Conservation (phyloP, 2,329 filamentous ascomycete genomes). For the Phialophora macrospora region DNA sequence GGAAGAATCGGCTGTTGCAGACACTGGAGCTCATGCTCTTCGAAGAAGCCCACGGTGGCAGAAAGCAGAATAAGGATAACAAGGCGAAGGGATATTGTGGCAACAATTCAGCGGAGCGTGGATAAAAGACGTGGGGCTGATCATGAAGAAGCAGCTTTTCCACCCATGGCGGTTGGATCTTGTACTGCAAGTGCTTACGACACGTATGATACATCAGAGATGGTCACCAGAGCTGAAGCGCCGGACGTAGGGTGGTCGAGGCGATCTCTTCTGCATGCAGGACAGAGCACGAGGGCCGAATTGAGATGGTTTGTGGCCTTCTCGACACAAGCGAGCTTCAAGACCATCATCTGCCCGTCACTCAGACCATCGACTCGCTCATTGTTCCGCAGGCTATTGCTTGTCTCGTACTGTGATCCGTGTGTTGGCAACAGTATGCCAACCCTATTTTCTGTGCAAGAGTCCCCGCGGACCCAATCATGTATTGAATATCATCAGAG, state of each 20-base stretch:
- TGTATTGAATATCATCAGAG: background rate
- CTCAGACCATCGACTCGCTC: background rate
- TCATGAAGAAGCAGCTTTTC: background rate
- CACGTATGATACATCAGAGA: slow-evolving; percentile 19
- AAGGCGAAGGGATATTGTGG: background rate
- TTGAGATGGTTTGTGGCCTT: background rate
- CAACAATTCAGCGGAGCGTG: background rate
- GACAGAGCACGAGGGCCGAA: background rate
- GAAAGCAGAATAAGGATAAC: slow-evolving; percentile 16
- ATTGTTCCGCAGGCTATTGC: background rate
- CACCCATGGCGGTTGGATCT: background rate
- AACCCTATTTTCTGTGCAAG: background rate
- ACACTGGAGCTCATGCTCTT: slow-evolving; percentile 11
- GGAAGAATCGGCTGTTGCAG: slow-evolving; percentile 9
- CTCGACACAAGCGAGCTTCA: background rate
- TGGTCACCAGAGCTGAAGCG: background rate
- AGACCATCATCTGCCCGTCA: background rate
- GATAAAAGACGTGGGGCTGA: background rate
- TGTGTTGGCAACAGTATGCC: background rate
- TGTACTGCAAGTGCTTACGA: slow-evolving; percentile 22
- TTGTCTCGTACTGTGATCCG: background rate
- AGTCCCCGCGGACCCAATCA: background rate
- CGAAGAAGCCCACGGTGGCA: slow-evolving; percentile 31
- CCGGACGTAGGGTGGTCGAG: background rate
- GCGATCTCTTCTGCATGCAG: background rate